Percentiles rank a stretch among this genome's conserved stretches.
phyloP scores from a whole-genome alignment of 148 eudicot genomes.

The Amaranthus cruentus region DNA sequence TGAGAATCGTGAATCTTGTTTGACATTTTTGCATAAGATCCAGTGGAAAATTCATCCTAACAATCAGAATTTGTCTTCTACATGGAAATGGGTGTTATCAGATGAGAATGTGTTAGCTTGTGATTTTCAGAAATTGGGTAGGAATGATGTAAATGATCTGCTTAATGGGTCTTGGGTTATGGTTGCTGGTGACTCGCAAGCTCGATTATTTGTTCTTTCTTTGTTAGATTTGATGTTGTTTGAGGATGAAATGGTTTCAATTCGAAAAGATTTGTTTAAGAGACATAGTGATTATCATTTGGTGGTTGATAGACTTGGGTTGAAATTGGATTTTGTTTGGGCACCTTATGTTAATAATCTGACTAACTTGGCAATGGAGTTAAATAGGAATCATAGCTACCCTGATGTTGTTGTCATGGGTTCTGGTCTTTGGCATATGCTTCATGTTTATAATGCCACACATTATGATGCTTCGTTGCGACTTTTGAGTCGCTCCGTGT shows the following conservation, averaged over 20 bases:
- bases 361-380: slow-evolving; percentile 37
- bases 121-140: slow-evolving; percentile 60
- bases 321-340: slow-evolving; percentile 87
- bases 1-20: slow-evolving; percentile 47
- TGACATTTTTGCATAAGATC: slow-evolving; percentile 48
- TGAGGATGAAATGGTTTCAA: slow-evolving; percentile 43
- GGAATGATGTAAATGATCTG: slow-evolving; percentile 55
- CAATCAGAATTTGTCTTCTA: slow-evolving; percentile 19
- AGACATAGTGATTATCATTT: slow-evolving; percentile 82
- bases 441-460: slow-evolving; percentile 55
- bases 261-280: slow-evolving; percentile 67
- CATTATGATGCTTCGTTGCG: slow-evolving; percentile 47
- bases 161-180: slow-evolving; percentile 86
- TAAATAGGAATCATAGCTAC: slow-evolving; percentile 35
- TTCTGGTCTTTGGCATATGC: slow-evolving; percentile 94
- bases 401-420: slow-evolving; percentile 92
- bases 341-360: slow-evolving; percentile 70
- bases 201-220: slow-evolving; percentile 57
- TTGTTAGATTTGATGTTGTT: slow-evolving; percentile 55
- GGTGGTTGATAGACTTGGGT: slow-evolving; percentile 57
- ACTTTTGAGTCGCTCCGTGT: slow-evolving; percentile 41
- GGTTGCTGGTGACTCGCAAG: slow-evolving; percentile 83
- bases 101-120: slow-evolving; percentile 46
- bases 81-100: slow-evolving; percentile 59
- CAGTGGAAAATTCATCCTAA: slow-evolving; percentile 22